phyloP scores from a whole-genome alignment of 352 stramenopile species.

The Phytophthora lateralis region DNA sequence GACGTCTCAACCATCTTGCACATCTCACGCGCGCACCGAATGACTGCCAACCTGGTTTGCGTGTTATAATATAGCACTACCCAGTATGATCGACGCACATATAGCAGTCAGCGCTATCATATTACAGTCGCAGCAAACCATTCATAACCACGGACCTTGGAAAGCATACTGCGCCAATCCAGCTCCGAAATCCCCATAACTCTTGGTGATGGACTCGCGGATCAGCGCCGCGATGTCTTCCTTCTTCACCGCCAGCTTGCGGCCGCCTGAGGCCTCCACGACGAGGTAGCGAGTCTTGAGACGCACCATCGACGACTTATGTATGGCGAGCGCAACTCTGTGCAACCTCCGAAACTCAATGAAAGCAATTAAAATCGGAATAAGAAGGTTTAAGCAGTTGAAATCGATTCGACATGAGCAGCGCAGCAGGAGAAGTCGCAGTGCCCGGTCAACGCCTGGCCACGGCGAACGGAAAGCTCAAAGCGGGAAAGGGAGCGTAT shows the following conservation, averaged over 20 bases:
- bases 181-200: constrained; percentile 72
- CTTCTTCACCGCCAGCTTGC: constrained; percentile 58
- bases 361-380: background rate
- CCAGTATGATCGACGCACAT: constrained; percentile 7
- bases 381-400: constrained; percentile 1
- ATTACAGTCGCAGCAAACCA: background rate
- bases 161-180: constrained; percentile 79
- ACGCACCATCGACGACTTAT: constrained; percentile 56
- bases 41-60: constrained; percentile 54
- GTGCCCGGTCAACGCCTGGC: constrained; percentile 67
- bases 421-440: constrained; percentile 34
- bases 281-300: constrained; percentile 82
- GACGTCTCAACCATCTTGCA: constrained; percentile 78
- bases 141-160: constrained; percentile 48
- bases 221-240: constrained; percentile 63
- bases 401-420: constrained; percentile 33
- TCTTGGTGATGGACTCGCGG: constrained; percentile 67
- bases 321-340: background rate
- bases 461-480: constrained; percentile 38
- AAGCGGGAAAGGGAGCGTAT: constrained; percentile 58
- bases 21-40: constrained; percentile 72
- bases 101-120: background rate
- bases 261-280: constrained; percentile 53
- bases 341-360: background rate
- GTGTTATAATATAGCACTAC: constrained; percentile 72